Conservation (phyloP, 1,284 basidiomycete genomes). For the Ustilago hordei region DNA sequence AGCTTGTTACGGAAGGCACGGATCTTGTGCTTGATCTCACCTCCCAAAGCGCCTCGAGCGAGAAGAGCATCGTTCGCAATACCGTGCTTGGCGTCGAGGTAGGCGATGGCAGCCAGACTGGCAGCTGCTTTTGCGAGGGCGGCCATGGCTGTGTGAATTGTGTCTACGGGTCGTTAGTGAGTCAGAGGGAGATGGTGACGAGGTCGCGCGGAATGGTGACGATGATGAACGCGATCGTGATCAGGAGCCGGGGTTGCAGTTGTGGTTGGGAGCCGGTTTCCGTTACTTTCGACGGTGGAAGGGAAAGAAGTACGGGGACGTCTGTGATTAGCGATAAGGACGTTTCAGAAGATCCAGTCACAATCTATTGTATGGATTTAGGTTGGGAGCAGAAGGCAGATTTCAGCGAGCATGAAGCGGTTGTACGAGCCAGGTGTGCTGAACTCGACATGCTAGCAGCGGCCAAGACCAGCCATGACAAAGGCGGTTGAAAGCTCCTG, state of each 20-base stretch:
- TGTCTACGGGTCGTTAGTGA: not conserved
- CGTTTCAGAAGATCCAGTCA: not conserved
- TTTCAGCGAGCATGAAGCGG: not conserved
- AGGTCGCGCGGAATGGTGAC: not conserved
- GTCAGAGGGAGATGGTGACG: conserved; percentile 6
- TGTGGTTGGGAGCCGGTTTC: not conserved
- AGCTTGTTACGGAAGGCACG: conserved; percentile 49
- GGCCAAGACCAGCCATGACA: conserved; percentile 4
- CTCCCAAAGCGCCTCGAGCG: conserved; percentile 31
- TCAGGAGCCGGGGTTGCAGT: not conserved
- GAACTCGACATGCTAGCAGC: not conserved
- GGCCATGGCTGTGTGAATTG: conserved; percentile 19
- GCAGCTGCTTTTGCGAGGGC: conserved; percentile 57
- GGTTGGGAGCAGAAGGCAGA: not conserved
- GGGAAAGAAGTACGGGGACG: not conserved
- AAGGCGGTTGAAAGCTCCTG: conserved; percentile 12
- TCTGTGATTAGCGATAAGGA: not conserved
- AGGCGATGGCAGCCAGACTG: conserved; percentile 58
- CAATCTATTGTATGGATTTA: too few species aligned
- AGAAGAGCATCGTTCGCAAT: conserved; percentile 48
- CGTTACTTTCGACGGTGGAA: conserved; percentile 1
- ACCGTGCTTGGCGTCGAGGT: conserved; percentile 64
- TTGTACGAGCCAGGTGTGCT: not conserved
- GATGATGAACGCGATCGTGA: not conserved
- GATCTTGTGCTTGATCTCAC: conserved; percentile 44